Percentiles rank a stretch among this genome's conserved stretches.
phyloP scores from a whole-genome alignment of 2,329 filamentous ascomycete species.

The Colletotrichum brevisporum region DNA sequence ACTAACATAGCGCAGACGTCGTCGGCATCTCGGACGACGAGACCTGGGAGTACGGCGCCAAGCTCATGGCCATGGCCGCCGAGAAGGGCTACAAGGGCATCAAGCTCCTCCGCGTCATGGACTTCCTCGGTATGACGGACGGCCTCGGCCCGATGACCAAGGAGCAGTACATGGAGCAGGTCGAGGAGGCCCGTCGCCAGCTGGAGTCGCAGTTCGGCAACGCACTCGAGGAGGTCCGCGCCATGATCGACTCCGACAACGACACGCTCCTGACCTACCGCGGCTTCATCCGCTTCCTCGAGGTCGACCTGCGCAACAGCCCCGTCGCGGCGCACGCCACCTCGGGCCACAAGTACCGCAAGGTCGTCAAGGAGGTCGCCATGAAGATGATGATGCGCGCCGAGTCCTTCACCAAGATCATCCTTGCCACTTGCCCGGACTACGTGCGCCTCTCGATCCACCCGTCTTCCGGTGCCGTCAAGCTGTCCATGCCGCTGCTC shows the following conservation, averaged over 20 bases:
- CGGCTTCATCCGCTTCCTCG: constrained; percentile 42
- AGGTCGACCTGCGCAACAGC: constrained; percentile 37
- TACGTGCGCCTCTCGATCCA: constrained; percentile 44
- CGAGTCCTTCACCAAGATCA: constrained; percentile 42
- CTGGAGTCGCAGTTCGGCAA: constrained; percentile 39
- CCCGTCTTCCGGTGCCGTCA: constrained; percentile 40
- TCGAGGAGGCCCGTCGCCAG: constrained; percentile 30
- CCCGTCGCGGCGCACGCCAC: constrained; percentile 29
- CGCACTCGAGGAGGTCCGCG: constrained; percentile 32
- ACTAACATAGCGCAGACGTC: constrained; percentile 51
- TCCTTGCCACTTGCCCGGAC: constrained; percentile 37
- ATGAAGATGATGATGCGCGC: constrained; percentile 42
- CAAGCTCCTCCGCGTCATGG: constrained; percentile 54
- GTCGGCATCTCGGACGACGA: constrained; percentile 56
- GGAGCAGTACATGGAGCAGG: constrained; percentile 34
- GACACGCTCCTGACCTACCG: constrained; percentile 43
- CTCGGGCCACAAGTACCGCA: constrained; percentile 41
- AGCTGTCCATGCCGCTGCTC: constrained; percentile 42
- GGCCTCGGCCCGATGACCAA: constrained; percentile 37
- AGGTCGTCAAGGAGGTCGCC: constrained; percentile 40
- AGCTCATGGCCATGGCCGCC: constrained; percentile 52
- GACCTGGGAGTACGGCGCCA: constrained; percentile 57
- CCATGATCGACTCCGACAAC: constrained; percentile 41
- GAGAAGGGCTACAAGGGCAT: constrained; percentile 50
- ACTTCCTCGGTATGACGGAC: constrained; percentile 48